phyloP scores from a whole-genome alignment of 2,329 filamentous ascomycete species.

The Cercospora sp. region DNA sequence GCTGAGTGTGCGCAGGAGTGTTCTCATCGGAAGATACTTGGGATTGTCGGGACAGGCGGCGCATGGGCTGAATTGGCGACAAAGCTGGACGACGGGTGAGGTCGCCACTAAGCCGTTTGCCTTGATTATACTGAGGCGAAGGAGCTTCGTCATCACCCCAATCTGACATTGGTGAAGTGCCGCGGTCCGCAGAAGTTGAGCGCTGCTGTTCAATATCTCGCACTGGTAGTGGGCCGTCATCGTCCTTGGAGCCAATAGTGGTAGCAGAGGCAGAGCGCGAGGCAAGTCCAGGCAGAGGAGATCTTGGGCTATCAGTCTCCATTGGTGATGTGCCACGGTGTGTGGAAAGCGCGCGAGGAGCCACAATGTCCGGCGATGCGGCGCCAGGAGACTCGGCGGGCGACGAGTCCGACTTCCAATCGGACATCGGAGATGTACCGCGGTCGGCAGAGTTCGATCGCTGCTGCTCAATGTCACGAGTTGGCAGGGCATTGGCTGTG shows the following conservation, averaged over 20 bases:
- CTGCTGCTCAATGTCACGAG: constrained; percentile 15
- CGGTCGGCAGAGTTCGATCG: constrained; percentile 10
- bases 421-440: constrained; percentile 13
- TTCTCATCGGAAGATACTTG: constrained; percentile 6
- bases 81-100: constrained; percentile 10
- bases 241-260: constrained; percentile 4
- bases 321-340: constrained; percentile 12
- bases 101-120: neutral
- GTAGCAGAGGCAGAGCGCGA: constrained; percentile 13
- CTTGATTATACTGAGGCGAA: constrained; percentile 7
- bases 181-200: constrained; percentile 17
- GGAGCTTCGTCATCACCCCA: constrained; percentile 15
- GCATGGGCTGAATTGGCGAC: constrained; percentile 20
- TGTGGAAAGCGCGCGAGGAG: constrained; percentile 1
- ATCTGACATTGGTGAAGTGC: constrained; percentile 17
- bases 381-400: constrained; percentile 1
- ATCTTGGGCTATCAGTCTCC: constrained; percentile 6
- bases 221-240: constrained; percentile 3
- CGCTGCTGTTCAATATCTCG: constrained; percentile 10
- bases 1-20: constrained; percentile 8
- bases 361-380: constrained; percentile 9
- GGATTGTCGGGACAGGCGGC: constrained; percentile 10
- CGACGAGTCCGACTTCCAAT: constrained; percentile 12
- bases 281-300: constrained; percentile 10
- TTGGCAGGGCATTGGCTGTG: constrained; percentile 2